phyloP scores from a whole-genome alignment of 306 rosid genomes.

The Pterocarpus macrocarpus region DNA sequence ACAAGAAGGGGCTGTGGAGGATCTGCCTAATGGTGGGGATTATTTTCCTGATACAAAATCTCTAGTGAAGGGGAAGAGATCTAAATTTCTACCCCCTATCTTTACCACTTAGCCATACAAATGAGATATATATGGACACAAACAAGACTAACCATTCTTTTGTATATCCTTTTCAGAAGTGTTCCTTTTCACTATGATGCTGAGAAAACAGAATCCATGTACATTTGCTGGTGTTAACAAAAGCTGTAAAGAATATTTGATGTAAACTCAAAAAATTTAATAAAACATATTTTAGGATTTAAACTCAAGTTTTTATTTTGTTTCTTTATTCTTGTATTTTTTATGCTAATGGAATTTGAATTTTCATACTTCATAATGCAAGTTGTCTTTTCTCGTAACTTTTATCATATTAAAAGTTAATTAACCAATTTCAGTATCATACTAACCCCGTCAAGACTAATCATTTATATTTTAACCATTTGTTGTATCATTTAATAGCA shows the following conservation, averaged over 20 bases:
- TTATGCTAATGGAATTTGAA: no score
- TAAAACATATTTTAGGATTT: no score
- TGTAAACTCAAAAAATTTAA: not conserved
- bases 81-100: constrained; percentile 65
- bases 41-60: constrained; percentile 82
- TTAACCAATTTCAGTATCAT: no score
- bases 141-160: constrained; percentile 42
- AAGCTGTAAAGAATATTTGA: not conserved
- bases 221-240: not conserved
- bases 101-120: constrained; percentile 66
- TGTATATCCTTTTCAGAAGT: constrained; percentile 8
- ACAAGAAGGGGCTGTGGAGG: constrained; percentile 61
- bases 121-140: not conserved
- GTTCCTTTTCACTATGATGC: not conserved
- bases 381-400: no score
- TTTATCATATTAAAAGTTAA: no score
- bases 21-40: constrained; percentile 44
- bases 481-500: no score
- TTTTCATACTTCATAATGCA: no score
- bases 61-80: constrained; percentile 71
- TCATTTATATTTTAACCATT: no score
- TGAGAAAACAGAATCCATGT: not conserved
- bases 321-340: not conserved
- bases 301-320: no score
- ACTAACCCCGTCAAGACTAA: no score